Evolutionary conservation across 2,329 filamentous ascomycete species (phyloP).

Genomic region (Colletotrichum cuscutae): DNA sequence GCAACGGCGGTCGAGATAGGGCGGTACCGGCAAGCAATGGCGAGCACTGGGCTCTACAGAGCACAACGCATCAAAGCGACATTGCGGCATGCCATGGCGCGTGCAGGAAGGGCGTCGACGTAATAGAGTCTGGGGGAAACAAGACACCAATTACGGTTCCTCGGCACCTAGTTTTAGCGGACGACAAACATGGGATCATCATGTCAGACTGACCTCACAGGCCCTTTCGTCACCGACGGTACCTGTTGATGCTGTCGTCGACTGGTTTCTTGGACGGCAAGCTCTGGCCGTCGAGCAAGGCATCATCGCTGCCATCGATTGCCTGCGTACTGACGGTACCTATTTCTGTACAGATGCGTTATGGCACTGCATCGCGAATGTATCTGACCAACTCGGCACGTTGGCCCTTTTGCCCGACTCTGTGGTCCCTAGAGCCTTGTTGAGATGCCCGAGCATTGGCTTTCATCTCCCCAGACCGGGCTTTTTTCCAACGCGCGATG

Average conservation of each 20-base stretch:
- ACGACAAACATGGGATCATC: slow-evolving; percentile 22
- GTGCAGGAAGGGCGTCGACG: slow-evolving; percentile 14
- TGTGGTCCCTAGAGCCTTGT: background rate
- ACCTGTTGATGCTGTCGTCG: background rate
- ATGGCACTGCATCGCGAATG: background rate
- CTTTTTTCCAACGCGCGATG: background rate
- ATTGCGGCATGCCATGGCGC: background rate
- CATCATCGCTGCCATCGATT: background rate
- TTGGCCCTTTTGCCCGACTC: background rate
- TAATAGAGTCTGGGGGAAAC: slow-evolving; percentile 21
- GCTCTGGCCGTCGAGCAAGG: background rate
- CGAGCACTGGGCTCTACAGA: background rate
- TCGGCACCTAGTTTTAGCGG: slow-evolving; percentile 25
- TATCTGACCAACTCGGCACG: background rate
- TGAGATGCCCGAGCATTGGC: background rate
- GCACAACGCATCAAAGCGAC: slow-evolving; percentile 1
- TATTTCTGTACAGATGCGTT: background rate
- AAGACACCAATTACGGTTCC: slow-evolving; percentile 20
- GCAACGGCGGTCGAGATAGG: background rate
- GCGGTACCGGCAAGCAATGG: background rate
- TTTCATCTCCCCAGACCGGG: background rate
- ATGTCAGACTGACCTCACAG: slow-evolving; percentile 34
- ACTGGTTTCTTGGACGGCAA: background rate
- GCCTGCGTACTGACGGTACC: background rate
- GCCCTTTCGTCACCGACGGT: background rate